These are phyloP conservation scores for Naganishia vaughanmartiniae DNA, from an alignment of 768 basidiomycete species.

Conservation along the genomic window DNA sequence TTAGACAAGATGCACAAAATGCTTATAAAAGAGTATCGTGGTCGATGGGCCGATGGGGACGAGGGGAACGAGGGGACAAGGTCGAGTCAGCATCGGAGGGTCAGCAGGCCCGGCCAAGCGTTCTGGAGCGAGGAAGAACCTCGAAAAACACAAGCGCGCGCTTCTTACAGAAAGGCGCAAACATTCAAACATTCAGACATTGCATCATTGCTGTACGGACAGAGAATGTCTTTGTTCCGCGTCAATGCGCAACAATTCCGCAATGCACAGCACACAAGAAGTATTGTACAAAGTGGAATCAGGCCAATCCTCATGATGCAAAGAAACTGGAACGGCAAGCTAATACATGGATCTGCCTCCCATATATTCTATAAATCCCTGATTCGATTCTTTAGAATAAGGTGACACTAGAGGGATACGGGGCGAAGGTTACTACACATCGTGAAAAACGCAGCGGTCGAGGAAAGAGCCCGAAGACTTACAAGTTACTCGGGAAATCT, in stretches of 20 bases:
- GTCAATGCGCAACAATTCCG: too few relatives aligned
- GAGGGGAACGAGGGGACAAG: background rate
- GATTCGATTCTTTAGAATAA: slow-evolving; percentile 33
- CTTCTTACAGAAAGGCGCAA: background rate
- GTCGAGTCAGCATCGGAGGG: background rate
- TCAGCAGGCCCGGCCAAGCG: background rate
- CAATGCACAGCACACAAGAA: too few relatives aligned
- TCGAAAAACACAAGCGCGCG: slow-evolving; percentile 9
- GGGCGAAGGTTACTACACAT: background rate
- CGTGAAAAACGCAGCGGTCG: background rate
- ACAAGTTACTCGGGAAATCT: slow-evolving; percentile 53
- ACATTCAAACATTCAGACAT: too few relatives aligned
- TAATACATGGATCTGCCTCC: too few relatives aligned
- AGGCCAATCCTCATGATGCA: too few relatives aligned
- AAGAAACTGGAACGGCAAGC: too few relatives aligned
- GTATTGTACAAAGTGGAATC: too few relatives aligned
- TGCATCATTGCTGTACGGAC: background rate
- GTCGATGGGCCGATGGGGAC: background rate
- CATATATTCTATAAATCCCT: background rate
- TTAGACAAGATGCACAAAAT: background rate
- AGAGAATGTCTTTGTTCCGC: too few relatives aligned
- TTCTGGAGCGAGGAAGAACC: background rate
- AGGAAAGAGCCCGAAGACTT: slow-evolving; percentile 30
- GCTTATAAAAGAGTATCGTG: background rate
- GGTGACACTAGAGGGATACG: slow-evolving; percentile 34